These are phyloP conservation scores for Echria macrotheca DNA, from an alignment of 495 filamentous ascomycete species.

Conservation along the genomic window DNA sequence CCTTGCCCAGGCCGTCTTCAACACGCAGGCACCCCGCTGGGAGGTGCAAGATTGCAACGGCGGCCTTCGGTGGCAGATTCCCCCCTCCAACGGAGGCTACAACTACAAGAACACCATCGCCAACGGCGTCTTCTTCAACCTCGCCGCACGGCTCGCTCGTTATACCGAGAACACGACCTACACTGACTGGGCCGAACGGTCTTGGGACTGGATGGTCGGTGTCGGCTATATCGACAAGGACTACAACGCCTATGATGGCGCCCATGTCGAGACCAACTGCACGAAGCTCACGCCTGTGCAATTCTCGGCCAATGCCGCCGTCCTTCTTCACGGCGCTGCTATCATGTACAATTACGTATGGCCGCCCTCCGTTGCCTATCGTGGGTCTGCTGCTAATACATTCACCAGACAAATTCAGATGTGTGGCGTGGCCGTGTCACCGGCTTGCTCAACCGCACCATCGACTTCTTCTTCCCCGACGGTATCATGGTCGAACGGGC, in stretches of 20 bases:
- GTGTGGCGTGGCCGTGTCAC: constrained; percentile 50
- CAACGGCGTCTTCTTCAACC: constrained; percentile 64
- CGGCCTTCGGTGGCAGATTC: constrained; percentile 80
- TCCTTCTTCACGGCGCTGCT: constrained; percentile 61
- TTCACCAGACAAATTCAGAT: constrained; percentile 39
- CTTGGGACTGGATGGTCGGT: constrained; percentile 60
- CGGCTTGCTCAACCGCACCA: constrained; percentile 48
- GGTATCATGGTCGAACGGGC: constrained; percentile 58
- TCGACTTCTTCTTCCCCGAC: constrained; percentile 51
- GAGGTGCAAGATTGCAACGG: constrained; percentile 60
- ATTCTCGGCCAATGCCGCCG: constrained; percentile 68
- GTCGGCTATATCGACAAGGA: constrained; percentile 46
- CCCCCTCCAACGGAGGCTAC: constrained; percentile 68
- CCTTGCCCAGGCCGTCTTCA: constrained; percentile 77
- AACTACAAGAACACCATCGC: constrained; percentile 71
- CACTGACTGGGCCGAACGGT: constrained; percentile 60
- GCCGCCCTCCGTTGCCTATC: not conserved
- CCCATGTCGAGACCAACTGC: constrained; percentile 45
- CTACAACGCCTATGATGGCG: constrained; percentile 57
- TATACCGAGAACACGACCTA: constrained; percentile 70
- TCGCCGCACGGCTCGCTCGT: constrained; percentile 63
- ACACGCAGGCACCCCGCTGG: constrained; percentile 65
- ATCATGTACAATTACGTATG: constrained; percentile 62
- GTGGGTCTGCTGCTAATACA: constrained; percentile 3
- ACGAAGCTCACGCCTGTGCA: constrained; percentile 46